phyloP scores from a whole-genome alignment of 148 eudicot species.

The Beta vulgaris region DNA sequence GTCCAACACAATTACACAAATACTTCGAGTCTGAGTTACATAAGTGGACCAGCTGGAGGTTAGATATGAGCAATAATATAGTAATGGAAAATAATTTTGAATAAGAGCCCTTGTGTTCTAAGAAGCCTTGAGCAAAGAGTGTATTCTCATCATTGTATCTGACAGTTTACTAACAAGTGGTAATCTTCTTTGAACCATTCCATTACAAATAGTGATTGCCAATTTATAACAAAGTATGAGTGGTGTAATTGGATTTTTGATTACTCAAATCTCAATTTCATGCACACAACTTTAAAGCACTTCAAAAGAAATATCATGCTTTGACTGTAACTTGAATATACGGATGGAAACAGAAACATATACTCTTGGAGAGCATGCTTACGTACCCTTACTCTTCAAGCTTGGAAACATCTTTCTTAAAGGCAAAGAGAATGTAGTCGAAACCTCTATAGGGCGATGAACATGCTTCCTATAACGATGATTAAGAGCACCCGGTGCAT shows the following conservation, averaged over 20 bases:
- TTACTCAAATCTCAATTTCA: not conserved
- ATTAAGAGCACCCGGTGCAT: not conserved
- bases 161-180: not conserved
- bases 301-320: not conserved
- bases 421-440: conserved; percentile 1
- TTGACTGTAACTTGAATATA: not conserved
- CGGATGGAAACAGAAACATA: not conserved
- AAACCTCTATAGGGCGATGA: conserved; percentile 2
- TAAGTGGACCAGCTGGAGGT: too few relatives aligned
- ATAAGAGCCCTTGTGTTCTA: not conserved
- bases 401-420: conserved; percentile 1
- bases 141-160: too few relatives aligned
- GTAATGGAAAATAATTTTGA: not conserved
- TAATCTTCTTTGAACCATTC: not conserved
- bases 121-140: not conserved
- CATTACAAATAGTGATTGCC: not conserved
- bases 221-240: not conserved
- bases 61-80: too few relatives aligned
- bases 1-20: too few relatives aligned
- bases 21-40: too few relatives aligned
- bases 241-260: not conserved
- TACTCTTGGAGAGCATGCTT: not conserved
- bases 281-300: not conserved
- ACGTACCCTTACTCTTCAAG: conserved; percentile 12
- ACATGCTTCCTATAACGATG: not conserved